phyloP scores from a whole-genome alignment of 345 rosid genomes.

The thale cress (Arabidopsis thaliana) region TAIR10.1 NC_003074.8:8244501-8245000 shows the following conservation, averaged over 20 bases:
- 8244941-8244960: slow-evolving; percentile 72
- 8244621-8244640: slow-evolving; percentile 70
- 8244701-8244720: slow-evolving; percentile 2
- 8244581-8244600: slow-evolving; percentile 49
- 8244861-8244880: slow-evolving; percentile 42
- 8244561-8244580: slow-evolving; percentile 26
- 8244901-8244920: slow-evolving; percentile 91
- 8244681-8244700: slow-evolving; percentile 41
- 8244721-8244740: slow-evolving; percentile 7
- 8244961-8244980: slow-evolving; percentile 56
- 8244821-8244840: slow-evolving; percentile 25
- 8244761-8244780: slow-evolving; percentile 16
- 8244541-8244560: slow-evolving; percentile 44
- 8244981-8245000: slow-evolving; percentile 58
- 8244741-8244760: slow-evolving; percentile 29
- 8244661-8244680: slow-evolving; percentile 47
- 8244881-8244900: slow-evolving; percentile 64
- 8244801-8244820: slow-evolving; percentile 4
- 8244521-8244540: slow-evolving; percentile 6
- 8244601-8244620: slow-evolving; percentile 53
- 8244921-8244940: slow-evolving; percentile 68
- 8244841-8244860: slow-evolving; percentile 40
- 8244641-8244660: slow-evolving; percentile 46
- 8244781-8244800: not conserved
- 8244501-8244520: not conserved